Base-by-base conservation (phyloP, 2,329 filamentous ascomycete genomes). In the Epichloe uncinata region DNA sequence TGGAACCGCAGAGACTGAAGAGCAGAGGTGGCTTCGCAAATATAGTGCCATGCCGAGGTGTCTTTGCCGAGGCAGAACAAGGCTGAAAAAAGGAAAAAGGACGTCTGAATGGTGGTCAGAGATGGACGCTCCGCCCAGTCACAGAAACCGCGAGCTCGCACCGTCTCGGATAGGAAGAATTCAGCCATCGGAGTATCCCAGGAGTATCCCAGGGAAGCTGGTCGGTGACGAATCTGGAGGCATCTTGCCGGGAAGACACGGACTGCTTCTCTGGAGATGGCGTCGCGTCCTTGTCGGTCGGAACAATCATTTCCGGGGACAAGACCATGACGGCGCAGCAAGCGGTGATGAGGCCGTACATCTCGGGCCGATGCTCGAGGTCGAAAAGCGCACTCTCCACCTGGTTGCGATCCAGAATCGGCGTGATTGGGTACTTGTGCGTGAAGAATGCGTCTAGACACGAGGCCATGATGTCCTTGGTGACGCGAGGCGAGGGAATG, bases 391-490 rank as follows among this genome's bases (percentile, higher is more conserved):
- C 51, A 16, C 54, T 49, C 3, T 58, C 53, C 5, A 59, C 52
- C 2, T 55, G n/a, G 9, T 50, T 49, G 1, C 55, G 58, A 43
- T 64, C 48, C 1, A 66, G 22, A 13, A 66, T 60, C 0, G 63
- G 63, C 15, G 62, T 66, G 3, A 66, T 59, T 0, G 63, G 61
- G 16, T 66, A 65, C 47, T 66, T 66, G 47, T 66, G 62, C 30
- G 53, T 58, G 43, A 66, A 64, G 22, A 62, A 66, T 1, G 58
- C 63, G 42, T 64, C 56, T 0, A 66, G 37, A 16, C 60, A 64
- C 43, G 56, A 57, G 38, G 35, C 46, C 15, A 65, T 49, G 3
- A 61, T 46, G 3, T 52, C 41, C 2, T 46, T 49, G 40, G 47
- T 49, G 34, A 49, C 20, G 41, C 18, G n/a, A 11, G 47, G 41